These are phyloP conservation scores for Xylariaceae sp. DNA, from an alignment of 2,329 filamentous ascomycete genomes.

Conservation along the genomic window DNA sequence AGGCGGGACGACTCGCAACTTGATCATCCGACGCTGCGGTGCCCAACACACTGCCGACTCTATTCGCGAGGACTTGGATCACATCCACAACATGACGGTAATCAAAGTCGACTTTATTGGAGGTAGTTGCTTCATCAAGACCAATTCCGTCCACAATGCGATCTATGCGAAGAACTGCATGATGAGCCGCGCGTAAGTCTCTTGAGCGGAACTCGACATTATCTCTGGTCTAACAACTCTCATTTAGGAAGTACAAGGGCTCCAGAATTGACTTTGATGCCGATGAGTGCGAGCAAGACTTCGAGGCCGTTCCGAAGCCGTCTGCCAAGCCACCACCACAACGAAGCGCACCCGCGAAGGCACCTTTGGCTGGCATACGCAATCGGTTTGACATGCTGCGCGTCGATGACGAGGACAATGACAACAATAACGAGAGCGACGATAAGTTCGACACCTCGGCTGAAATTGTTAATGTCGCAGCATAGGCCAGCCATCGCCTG, in stretches of 20 bases:
- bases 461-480: constrained; percentile 27
- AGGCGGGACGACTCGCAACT: constrained; percentile 65
- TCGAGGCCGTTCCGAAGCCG: constrained; percentile 36
- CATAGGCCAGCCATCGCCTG: constrained; percentile 8
- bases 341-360: constrained; percentile 10
- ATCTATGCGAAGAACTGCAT: constrained; percentile 74
- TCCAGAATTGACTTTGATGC: constrained; percentile 64
- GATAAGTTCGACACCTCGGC: constrained; percentile 32
- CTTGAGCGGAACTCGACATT: not conserved
- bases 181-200: constrained; percentile 54
- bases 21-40: constrained; percentile 59
- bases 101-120: constrained; percentile 57
- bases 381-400: constrained; percentile 31
- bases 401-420: constrained; percentile 29
- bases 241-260: constrained; percentile 58
- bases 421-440: constrained; percentile 22
- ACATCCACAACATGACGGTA: constrained; percentile 74
- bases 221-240: constrained; percentile 28
- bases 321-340: constrained; percentile 15
- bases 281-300: constrained; percentile 65
- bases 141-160: constrained; percentile 72
- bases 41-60: constrained; percentile 54
- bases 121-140: constrained; percentile 61
- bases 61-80: constrained; percentile 69
- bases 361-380: constrained; percentile 11